Evolutionary conservation across 805 yeast species (phyloP).

Genomic region (Scheffersomyces ergatensis): DNA sequence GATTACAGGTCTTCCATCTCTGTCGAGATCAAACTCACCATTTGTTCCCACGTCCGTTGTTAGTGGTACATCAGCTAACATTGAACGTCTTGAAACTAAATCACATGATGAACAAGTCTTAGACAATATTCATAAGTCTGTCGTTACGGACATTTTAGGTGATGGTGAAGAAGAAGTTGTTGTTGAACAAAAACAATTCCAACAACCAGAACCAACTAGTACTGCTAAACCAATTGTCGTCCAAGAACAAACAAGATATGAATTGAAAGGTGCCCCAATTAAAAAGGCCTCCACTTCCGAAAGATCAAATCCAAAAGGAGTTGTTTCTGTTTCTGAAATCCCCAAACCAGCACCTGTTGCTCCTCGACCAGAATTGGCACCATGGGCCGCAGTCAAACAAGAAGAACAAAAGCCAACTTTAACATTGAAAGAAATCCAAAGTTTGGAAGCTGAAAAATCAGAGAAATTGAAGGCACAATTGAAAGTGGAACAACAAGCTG

Average conservation of each 20-base stretch:
- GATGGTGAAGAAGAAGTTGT: conserved; percentile 16
- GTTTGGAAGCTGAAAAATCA: conserved; percentile 44
- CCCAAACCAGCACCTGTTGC: conserved; percentile 9
- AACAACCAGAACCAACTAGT: background rate
- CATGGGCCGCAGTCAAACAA: conserved; percentile 47
- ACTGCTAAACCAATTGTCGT: background rate
- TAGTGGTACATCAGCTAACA: background rate
- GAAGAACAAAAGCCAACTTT: conserved; percentile 31
- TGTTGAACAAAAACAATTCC: background rate
- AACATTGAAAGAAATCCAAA: conserved; percentile 51
- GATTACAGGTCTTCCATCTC: conserved; percentile 30
- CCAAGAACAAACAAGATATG: background rate
- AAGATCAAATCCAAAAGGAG: background rate
- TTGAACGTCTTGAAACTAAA: background rate
- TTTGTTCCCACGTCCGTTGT: conserved; percentile 25
- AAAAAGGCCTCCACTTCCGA: background rate
- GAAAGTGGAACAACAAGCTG: conserved; percentile 19
- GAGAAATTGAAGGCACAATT: conserved; percentile 34
- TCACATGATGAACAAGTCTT: conserved; percentile 29
- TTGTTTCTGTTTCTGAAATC: conserved; percentile 1
- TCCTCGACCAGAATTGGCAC: conserved; percentile 36
- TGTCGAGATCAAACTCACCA: conserved; percentile 40
- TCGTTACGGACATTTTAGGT: conserved; percentile 38
- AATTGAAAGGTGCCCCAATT: background rate
- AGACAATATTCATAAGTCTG: conserved; percentile 36